A percentile compares a stretch with the other conserved stretches of the same genome.
phyloP scores from a whole-genome alignment of 2,329 filamentous ascomycete species.

The Neobulgaria alba region DNA sequence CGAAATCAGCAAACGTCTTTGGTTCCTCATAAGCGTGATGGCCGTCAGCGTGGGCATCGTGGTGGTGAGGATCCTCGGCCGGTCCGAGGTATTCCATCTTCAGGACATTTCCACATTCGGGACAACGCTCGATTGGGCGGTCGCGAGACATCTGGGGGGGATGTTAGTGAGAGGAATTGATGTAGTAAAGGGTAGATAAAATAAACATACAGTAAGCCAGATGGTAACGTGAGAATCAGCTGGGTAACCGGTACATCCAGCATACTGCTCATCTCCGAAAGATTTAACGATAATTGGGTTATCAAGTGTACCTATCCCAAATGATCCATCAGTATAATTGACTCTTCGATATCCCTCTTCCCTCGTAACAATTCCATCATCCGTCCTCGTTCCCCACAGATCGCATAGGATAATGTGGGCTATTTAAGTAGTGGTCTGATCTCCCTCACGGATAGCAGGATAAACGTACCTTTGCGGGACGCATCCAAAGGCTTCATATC shows the following conservation, averaged over 20 bases:
- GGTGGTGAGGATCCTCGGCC: conserved; percentile 53
- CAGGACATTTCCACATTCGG: conserved; percentile 91
- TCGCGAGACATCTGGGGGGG: conserved; percentile 66
- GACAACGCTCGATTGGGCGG: conserved; percentile 88
- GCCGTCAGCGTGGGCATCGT: conserved; percentile 34
- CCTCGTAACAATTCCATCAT: not conserved
- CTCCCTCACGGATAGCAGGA: conserved; percentile 2
- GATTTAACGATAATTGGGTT: conserved; percentile 87
- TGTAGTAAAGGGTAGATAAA: not conserved
- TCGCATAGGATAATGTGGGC: not conserved
- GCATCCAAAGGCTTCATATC: conserved; percentile 96
- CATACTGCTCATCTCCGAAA: conserved; percentile 91
- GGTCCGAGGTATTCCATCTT: conserved; percentile 97
- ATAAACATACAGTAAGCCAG: conserved; percentile 72
- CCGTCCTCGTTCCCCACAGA: not conserved
- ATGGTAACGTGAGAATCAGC: conserved; percentile 83
- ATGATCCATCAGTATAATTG: not conserved
- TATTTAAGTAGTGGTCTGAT: conserved; percentile 7
- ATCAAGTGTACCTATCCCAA: conserved; percentile 65
- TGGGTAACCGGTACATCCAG: conserved; percentile 89
- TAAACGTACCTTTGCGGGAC: conserved; percentile 63
- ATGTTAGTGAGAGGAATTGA: not conserved
- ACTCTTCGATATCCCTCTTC: not conserved
- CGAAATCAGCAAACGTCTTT: conserved; percentile 94
- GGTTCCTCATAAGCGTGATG: conserved; percentile 65